Conservation (phyloP, 371 early-diverging fungal genomes). For the Lichtheimia ornata region DNA sequence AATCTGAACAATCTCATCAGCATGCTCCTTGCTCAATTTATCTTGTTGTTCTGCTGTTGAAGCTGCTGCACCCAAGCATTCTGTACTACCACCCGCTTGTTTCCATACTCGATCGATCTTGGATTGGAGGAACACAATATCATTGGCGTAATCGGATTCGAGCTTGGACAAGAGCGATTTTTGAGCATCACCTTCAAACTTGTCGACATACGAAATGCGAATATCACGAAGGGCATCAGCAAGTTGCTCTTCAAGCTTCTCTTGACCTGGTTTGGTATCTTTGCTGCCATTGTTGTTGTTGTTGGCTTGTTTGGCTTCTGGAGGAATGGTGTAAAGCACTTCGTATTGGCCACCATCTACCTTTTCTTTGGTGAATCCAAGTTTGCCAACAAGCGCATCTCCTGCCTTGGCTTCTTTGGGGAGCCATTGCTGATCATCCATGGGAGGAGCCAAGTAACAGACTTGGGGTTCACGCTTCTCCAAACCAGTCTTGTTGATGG, state of each 20-base stretch:
- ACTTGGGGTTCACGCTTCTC: constrained; percentile 38
- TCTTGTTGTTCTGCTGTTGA: constrained; percentile 9
- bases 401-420: constrained; percentile 81
- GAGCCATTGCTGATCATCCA: constrained; percentile 25
- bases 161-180: constrained; percentile 60
- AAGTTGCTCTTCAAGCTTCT: constrained; percentile 57
- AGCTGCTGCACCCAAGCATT: constrained; percentile 33
- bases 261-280: constrained; percentile 30
- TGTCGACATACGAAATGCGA: constrained; percentile 80
- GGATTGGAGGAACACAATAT: constrained; percentile 58
- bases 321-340: constrained; percentile 63
- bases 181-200: constrained; percentile 65
- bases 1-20: constrained; percentile 52
- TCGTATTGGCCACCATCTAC: constrained; percentile 65
- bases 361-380: constrained; percentile 52
- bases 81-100: constrained; percentile 47
- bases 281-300: constrained; percentile 6
- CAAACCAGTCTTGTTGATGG: constrained; percentile 38
- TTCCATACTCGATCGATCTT: constrained; percentile 59
- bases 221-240: constrained; percentile 76
- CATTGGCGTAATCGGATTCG: constrained; percentile 53
- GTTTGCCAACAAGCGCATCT: constrained; percentile 76
- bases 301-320: constrained; percentile 25
- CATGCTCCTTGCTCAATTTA: constrained; percentile 35
- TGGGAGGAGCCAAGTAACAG: constrained; percentile 43